These are phyloP conservation scores for Tricholoma saponaceum DNA, from an alignment of 768 basidiomycete genomes.

Conservation along the genomic window DNA sequence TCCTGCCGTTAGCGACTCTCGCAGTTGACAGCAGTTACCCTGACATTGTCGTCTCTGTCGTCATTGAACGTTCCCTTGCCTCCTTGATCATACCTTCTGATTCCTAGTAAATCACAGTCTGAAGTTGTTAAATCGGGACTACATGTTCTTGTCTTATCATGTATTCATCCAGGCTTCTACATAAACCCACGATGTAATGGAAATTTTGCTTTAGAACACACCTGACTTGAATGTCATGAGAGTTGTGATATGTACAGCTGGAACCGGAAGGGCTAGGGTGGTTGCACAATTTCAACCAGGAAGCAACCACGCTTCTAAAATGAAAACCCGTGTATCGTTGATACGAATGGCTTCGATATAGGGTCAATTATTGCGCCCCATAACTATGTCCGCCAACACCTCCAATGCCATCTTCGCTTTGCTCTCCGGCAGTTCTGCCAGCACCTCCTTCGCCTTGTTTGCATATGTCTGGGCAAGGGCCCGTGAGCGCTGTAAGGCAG, in stretches of 20 bases:
- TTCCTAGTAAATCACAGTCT: too few relatives aligned
- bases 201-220: not conserved
- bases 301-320: not conserved
- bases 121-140: too few relatives aligned
- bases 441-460: slow-evolving; percentile 69
- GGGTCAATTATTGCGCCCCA: slow-evolving; percentile 34
- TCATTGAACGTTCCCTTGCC: too few relatives aligned
- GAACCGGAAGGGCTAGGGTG: not conserved
- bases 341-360: not conserved
- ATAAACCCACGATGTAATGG: not conserved
- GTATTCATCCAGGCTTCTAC: not conserved
- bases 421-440: slow-evolving; percentile 73
- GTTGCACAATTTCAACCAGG: not conserved
- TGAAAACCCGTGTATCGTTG: too few relatives aligned
- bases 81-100: too few relatives aligned
- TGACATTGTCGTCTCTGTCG: not conserved
- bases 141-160: too few relatives aligned
- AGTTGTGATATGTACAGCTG: not conserved
- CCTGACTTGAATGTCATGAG: too few relatives aligned
- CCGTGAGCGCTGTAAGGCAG: slow-evolving; percentile 78
- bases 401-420: slow-evolving; percentile 77
- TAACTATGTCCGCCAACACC: slow-evolving; percentile 69
- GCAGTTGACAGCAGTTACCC: not conserved
- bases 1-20: not conserved
- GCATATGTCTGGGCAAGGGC: slow-evolving; percentile 77